Evolutionary conservation across 2,329 filamentous ascomycete genomes (phyloP), one percentile per base, ranked within the genome.

Genomic region (Phoma herbarum): DNA sequence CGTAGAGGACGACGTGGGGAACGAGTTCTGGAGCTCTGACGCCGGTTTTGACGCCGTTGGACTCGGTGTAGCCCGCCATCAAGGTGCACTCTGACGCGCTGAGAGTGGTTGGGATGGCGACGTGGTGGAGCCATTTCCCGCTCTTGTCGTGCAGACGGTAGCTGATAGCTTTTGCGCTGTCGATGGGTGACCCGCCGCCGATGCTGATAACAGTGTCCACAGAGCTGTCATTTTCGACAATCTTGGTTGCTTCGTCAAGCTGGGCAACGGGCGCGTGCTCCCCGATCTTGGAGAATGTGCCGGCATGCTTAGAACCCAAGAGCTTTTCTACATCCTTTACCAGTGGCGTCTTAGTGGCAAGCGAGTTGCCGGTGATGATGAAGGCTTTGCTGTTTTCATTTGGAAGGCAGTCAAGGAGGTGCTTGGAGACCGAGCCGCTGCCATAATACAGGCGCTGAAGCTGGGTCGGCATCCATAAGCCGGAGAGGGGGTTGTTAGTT

Each of bases 131-230:
- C 43, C 62, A 78, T 28, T 70, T 76, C 8, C 74, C 72, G 5
- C 41, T 66, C 53, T 75, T 70, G 23, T 73, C 70, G 57, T 78
- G 71, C 33, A 77, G 57, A 0, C 75, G 69, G 63, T 77, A 71
- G 25, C 58, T 64, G 20, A 78, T 75, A 1, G 75, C 77, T 63
- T 79, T 79, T n/a, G 75, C 65, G 1, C 67, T 71, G 51, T 86
- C 84, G 58, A 86, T 86, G 2, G 84, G 84, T 16, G 76, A 80
- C 28, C 84, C 84, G 16, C 84, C 84, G 6, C 84, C 84, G 18
- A 86, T 79, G 42, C 76, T 79, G 57, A 87, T 83, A 43, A 86
- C 79, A 0, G 83, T 85, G 66, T 86, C 84, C 50, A 86, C 81
- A 31, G 64, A 73, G 2, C 65, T 45, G 60, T 85, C 81, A 16